A percentile compares a stretch with the other conserved stretches of the same genome.
phyloP scores from a whole-genome alignment of 106 monocot species.

The Phalaenopsis equestris region DNA sequence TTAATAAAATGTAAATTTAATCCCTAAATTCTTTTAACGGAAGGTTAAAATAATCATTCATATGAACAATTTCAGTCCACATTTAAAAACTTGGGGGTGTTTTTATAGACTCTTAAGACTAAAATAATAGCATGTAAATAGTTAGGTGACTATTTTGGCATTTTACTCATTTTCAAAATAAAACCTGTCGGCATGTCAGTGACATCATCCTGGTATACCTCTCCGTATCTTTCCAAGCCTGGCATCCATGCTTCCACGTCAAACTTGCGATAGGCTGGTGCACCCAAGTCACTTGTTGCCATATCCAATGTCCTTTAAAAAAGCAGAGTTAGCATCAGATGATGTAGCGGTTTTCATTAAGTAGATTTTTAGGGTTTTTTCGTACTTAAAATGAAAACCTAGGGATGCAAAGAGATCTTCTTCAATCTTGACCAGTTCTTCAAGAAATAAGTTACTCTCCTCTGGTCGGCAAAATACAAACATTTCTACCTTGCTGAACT shows the following conservation, averaged over 20 bases:
- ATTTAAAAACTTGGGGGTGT: too few relatives aligned
- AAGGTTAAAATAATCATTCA: too few relatives aligned
- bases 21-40: too few relatives aligned
- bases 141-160: too few relatives aligned
- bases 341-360: neutral
- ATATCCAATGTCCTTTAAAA: constrained; percentile 84
- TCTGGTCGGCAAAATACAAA: constrained; percentile 88
- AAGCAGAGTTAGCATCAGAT: neutral
- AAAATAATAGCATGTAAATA: too few relatives aligned
- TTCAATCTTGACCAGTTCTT: constrained; percentile 85
- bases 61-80: too few relatives aligned
- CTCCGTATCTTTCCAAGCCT: constrained; percentile 84
- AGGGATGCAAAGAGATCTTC: constrained; percentile 88
- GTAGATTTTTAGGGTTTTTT: neutral
- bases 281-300: constrained; percentile 89
- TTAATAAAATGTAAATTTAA: too few relatives aligned
- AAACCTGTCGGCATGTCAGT: neutral
- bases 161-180: neutral
- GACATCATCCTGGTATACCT: constrained; percentile 35
- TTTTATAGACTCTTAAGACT: too few relatives aligned
- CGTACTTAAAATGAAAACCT: constrained; percentile 94
- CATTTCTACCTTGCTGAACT: constrained; percentile 99
- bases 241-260: constrained; percentile 99
- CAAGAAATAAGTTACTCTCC: constrained; percentile 71
- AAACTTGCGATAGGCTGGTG: constrained; percentile 95